phyloP scores from a whole-genome alignment of 208 protist genomes.

The Trypanosoma caninum region DNA sequence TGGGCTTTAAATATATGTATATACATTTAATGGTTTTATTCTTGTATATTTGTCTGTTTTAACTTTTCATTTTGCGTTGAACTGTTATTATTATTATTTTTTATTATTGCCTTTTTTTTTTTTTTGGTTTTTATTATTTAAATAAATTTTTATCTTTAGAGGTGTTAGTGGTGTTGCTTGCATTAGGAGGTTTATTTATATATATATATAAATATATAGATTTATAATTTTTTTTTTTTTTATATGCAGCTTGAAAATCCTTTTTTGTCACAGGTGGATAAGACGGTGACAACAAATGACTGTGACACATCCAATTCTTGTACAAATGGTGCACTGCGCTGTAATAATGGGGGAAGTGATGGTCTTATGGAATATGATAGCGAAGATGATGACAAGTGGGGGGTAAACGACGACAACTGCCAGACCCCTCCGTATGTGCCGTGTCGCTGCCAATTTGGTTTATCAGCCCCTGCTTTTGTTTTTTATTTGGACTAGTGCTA shows the following conservation, averaged over 20 bases:
- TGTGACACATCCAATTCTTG: background rate
- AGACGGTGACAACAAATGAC: background rate
- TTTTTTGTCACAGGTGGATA: background rate
- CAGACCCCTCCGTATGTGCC: constrained; percentile 57
- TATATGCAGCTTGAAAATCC: constrained; percentile 2
- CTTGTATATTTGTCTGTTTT: too few species aligned
- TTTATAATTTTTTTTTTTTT: background rate
- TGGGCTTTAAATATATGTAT: too few species aligned
- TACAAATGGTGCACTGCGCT: background rate
- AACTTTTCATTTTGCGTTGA: too few species aligned
- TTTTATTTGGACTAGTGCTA: constrained; percentile 32
- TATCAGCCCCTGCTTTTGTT: constrained; percentile 44
- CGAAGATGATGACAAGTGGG: constrained; percentile 1
- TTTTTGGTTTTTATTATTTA: too few species aligned
- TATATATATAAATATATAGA: background rate
- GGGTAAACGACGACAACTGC: constrained; percentile 29
- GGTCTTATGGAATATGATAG: background rate
- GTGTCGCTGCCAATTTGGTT: constrained; percentile 45
- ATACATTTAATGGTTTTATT: too few species aligned
- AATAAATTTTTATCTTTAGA: too few species aligned
- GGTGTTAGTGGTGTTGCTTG: too few species aligned
- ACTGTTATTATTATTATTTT: too few species aligned
- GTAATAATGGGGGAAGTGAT: background rate
- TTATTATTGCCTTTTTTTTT: too few species aligned
- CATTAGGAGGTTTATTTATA: too few species aligned